Evolutionary conservation across 495 filamentous ascomycete species (phyloP), one percentile per base, ranked within the genome.

Genomic region (Xylaria bambusicola): DNA sequence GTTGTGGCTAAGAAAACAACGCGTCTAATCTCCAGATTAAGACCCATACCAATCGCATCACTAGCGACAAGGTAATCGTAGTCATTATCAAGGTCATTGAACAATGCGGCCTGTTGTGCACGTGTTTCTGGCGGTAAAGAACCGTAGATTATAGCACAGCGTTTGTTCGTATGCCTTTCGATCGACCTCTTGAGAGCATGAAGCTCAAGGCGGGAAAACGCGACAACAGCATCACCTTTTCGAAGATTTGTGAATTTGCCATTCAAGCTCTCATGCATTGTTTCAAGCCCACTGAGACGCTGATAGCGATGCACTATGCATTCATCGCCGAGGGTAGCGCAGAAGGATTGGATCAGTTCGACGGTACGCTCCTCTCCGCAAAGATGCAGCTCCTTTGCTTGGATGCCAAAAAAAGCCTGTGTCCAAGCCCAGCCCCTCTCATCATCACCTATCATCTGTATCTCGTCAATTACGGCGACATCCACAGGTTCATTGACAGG

Each of bases 381-480:
- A 9, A 97, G 80, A 73, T 99, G 95, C 10, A 99, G 73, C 70
- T 99, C 95, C 60, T 85, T 86, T 3, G 90, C 94, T 70, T 86
- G 84, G 4, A 94, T 73, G 23, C 94, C 95, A 17, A 99, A 80
- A 9, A 97, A 81, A 26, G 94, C 94, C 69, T 92, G 87, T 6
- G 94, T 97, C 95, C 95, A 99, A 29, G 93, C 95, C 92, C 92
- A 97, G 2, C 95, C 95, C 48, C 95, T 88, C 1, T 88, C 81
- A 2, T 69, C 48, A 65, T 91, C 85, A 18, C 86, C 88, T 56
- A 98, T 92, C 94, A 97, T 97, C 69, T 99, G 95, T 56, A 98
- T 98, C 75, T 98, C 93, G 66, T 98, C 93, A 55, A 99, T 91
- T 62, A 99, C 93, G 8, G 91, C 92, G 52, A 98, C 94, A 46